Evolutionary conservation across 1,284 basidiomycete genomes (phyloP).

Genomic region (Cerioporus squamosus): DNA sequence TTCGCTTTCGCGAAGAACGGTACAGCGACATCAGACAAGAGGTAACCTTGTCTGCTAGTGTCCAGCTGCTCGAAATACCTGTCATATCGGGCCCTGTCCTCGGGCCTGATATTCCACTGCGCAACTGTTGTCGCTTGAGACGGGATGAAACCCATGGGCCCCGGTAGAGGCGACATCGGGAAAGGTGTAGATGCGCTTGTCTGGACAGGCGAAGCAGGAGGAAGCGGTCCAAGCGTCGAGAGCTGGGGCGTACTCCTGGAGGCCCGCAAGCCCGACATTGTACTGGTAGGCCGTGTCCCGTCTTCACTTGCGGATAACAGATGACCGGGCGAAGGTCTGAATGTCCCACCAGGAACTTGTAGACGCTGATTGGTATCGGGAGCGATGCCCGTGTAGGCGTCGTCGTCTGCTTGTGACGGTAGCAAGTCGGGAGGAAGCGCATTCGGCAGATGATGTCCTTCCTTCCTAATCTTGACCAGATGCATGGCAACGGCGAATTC

Average conservation of each 20-base stretch:
- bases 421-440: constrained; percentile 19
- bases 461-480: constrained; percentile 25
- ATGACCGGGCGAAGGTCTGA: constrained; percentile 2
- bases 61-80: constrained; percentile 88
- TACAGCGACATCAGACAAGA: constrained; percentile 93
- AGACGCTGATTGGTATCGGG: neutral
- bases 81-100: constrained; percentile 84
- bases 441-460: constrained; percentile 24
- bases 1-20: constrained; percentile 96
- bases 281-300: neutral
- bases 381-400: constrained; percentile 14
- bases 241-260: constrained; percentile 19
- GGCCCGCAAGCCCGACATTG: constrained; percentile 9
- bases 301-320: constrained; percentile 4
- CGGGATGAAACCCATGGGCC: constrained; percentile 10
- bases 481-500: constrained; percentile 31
- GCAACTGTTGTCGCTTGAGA: constrained; percentile 12
- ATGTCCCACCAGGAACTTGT: neutral
- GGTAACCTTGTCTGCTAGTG: constrained; percentile 72
- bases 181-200: constrained; percentile 6
- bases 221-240: neutral
- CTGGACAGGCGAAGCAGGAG: constrained; percentile 1
- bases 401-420: constrained; percentile 2
- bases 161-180: constrained; percentile 13
- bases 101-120: constrained; percentile 81